Conservation (phyloP, 345 rosid genomes). For the Eutrema japonicum region DNA sequence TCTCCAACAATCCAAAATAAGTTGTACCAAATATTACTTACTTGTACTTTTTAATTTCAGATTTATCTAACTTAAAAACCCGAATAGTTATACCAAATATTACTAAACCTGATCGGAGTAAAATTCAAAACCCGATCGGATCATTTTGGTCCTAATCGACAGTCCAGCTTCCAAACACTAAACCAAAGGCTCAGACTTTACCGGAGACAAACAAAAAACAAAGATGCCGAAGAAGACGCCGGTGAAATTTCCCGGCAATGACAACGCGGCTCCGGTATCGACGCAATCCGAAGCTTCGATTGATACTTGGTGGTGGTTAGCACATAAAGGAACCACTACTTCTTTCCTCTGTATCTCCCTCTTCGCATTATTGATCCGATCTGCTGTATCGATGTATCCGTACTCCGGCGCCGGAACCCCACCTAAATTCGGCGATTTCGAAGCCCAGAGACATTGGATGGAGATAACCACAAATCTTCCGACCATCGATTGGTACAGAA, state of each 20-base stretch:
- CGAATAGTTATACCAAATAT: too few species aligned
- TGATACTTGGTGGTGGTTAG: conserved; percentile 53
- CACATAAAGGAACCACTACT: conserved; percentile 48
- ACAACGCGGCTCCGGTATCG: background rate
- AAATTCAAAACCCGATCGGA: too few species aligned
- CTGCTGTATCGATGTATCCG: conserved; percentile 66
- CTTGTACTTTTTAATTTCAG: too few species aligned
- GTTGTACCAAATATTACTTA: too few species aligned
- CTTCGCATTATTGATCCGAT: conserved; percentile 72
- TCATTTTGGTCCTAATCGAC: conserved; percentile 8
- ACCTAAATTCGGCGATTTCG: conserved; percentile 90
- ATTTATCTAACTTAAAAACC: too few species aligned
- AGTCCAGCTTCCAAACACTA: background rate
- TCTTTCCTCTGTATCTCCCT: conserved; percentile 59
- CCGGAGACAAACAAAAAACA: background rate
- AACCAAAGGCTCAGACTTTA: background rate
- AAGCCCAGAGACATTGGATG: conserved; percentile 99
- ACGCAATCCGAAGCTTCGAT: background rate
- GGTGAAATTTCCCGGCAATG: conserved; percentile 38
- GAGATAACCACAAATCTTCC: conserved; percentile 90
- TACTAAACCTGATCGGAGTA: too few species aligned
- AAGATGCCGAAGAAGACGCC: conserved; percentile 38
- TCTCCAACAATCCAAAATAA: too few species aligned
- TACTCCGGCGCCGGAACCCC: conserved; percentile 87
- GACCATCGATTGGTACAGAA: conserved; percentile 66